Percentiles rank a stretch among this genome's conserved stretches.
These are phyloP conservation scores for Nakazawaea peltata DNA, from an alignment of 805 yeast genomes.

Conservation along the genomic window DNA sequence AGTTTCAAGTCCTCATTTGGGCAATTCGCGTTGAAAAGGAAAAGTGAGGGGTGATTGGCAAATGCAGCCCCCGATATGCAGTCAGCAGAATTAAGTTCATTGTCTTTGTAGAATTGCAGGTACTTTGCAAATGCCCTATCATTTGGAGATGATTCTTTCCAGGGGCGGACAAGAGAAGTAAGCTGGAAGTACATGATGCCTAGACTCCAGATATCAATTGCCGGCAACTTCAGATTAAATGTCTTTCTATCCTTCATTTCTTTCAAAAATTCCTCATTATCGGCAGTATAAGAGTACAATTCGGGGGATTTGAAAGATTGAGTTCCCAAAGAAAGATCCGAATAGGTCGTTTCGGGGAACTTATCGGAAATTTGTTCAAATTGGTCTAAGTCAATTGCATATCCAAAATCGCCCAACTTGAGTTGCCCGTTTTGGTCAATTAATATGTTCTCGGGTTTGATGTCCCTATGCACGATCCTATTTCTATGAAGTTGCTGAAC, in stretches of 20 bases:
- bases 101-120: conserved; percentile 3
- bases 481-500: conserved; percentile 35
- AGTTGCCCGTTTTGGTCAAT: conserved; percentile 36
- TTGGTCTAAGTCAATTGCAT: conserved; percentile 28
- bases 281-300: conserved; percentile 19
- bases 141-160: conserved; percentile 31
- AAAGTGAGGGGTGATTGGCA: conserved; percentile 1
- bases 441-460: conserved; percentile 47
- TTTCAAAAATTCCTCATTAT: conserved; percentile 14
- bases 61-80: neutral
- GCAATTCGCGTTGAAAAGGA: neutral
- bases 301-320: conserved; percentile 50
- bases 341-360: conserved; percentile 13
- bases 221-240: conserved; percentile 17
- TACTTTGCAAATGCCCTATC: conserved; percentile 14
- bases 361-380: conserved; percentile 6
- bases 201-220: conserved; percentile 43
- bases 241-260: neutral
- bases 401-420: conserved; percentile 44
- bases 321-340: conserved; percentile 35
- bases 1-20: conserved; percentile 10
- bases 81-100: conserved; percentile 2
- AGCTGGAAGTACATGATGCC: conserved; percentile 42
- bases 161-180: conserved; percentile 35
- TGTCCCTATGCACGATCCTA: conserved; percentile 40